A percentile compares a stretch with the other conserved stretches of the same genome.
Conservation (phyloP, 2,329 filamentous ascomycete genomes). For the Fusarium sulawesiense region DNA sequence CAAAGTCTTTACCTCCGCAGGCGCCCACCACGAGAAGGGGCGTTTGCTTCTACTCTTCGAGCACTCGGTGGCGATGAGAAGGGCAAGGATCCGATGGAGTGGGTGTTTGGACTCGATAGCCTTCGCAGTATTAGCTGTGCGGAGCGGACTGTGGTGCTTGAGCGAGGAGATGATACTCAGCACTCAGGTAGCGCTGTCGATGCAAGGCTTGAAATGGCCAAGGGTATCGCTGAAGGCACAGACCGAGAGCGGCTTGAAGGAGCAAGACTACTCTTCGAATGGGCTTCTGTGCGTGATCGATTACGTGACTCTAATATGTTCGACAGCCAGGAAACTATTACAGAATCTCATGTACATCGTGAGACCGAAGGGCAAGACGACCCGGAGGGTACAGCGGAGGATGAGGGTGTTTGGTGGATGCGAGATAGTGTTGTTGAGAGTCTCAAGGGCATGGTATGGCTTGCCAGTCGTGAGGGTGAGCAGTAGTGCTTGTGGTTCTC, state of each 20-base stretch:
- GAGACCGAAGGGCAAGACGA: conserved; percentile 36
- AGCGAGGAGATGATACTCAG: conserved; percentile 60
- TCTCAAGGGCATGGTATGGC: conserved; percentile 66
- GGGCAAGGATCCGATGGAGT: conserved; percentile 68
- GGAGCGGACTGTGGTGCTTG: conserved; percentile 73
- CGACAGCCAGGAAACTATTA: conserved; percentile 53
- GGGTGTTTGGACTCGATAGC: conserved; percentile 75
- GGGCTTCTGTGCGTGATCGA: conserved; percentile 60
- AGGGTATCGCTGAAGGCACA: conserved; percentile 56
- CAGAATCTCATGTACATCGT: conserved; percentile 36
- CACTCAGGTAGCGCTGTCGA: conserved; percentile 71
- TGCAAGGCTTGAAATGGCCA: conserved; percentile 73
- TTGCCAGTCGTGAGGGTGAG: conserved; percentile 56
- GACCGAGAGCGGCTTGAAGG: conserved; percentile 60
- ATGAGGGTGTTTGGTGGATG: conserved; percentile 64
- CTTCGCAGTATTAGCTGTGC: conserved; percentile 69
- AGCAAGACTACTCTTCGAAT: conserved; percentile 65
- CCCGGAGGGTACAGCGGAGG: conserved; percentile 37
- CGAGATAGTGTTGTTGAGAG: conserved; percentile 65
- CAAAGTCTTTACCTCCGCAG: conserved; percentile 81
- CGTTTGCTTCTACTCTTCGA: conserved; percentile 79
- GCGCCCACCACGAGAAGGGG: conserved; percentile 73
- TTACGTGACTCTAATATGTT: conserved; percentile 45
- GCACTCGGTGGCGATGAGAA: conserved; percentile 68
- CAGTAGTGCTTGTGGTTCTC: conserved; percentile 28